Percentiles rank a stretch among this genome's conserved stretches.
Evolutionary conservation across 345 rosid species (phyloP).

Genomic region (Theobroma cacao): DNA sequence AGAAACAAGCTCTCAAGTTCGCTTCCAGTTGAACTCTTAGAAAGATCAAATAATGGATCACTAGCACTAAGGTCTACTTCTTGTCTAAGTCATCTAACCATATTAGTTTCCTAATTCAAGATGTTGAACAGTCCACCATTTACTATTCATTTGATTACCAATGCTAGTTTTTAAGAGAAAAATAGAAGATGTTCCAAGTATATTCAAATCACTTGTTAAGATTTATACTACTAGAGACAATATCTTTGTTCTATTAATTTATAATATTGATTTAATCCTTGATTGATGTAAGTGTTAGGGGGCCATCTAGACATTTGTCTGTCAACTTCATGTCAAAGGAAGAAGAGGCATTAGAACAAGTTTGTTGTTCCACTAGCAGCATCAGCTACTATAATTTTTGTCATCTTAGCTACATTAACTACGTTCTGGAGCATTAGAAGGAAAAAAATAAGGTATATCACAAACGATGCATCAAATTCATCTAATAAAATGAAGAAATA

Average conservation of each 20-base stretch:
- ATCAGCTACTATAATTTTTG: conserved; percentile 19
- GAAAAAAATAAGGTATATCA: conserved; percentile 18
- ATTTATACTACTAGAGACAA: background rate
- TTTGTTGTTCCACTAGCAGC: conserved; percentile 33
- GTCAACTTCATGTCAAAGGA: conserved; percentile 33
- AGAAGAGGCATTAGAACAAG: conserved; percentile 19
- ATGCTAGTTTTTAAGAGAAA: too few relatives aligned
- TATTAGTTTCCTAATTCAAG: background rate
- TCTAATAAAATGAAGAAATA: background rate
- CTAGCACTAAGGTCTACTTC: conserved; percentile 32
- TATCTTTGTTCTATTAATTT: background rate
- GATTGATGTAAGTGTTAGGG: conserved; percentile 28
- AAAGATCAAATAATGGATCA: conserved; percentile 29
- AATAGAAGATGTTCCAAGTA: background rate
- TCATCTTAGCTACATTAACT: conserved; percentile 26
- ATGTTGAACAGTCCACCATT: too few relatives aligned
- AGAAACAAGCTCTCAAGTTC: conserved; percentile 42
- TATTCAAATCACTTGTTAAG: background rate
- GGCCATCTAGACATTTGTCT: conserved; percentile 40
- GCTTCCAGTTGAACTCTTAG: conserved; percentile 40
- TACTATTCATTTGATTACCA: too few relatives aligned
- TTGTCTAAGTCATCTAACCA: background rate
- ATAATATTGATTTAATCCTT: background rate
- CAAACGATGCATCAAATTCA: background rate
- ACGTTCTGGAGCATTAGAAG: conserved; percentile 23